Conservation (phyloP, 1,139 yeast genomes). For the Taphrina wiesneri region DNA sequence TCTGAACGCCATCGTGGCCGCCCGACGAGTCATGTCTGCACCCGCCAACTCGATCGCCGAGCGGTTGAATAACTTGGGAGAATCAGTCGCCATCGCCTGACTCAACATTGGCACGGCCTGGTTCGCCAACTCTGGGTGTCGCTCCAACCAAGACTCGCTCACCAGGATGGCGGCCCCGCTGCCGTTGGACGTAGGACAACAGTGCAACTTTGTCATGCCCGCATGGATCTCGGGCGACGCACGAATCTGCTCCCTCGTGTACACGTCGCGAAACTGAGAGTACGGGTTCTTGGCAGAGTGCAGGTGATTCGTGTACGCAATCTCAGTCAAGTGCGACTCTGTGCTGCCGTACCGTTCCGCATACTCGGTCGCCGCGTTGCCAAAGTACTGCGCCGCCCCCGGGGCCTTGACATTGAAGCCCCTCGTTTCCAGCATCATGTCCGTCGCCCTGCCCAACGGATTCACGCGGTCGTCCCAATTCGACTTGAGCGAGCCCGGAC, state of each 20-base stretch:
- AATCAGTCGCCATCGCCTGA: constrained; percentile 43
- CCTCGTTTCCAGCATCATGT: constrained; percentile 40
- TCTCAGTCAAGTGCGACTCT: constrained; percentile 42
- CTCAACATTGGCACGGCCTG: constrained; percentile 44
- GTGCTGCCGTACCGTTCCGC: constrained; percentile 41
- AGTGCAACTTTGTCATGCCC: constrained; percentile 43
- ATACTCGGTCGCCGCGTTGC: constrained; percentile 44
- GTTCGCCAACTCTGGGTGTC: constrained; percentile 42
- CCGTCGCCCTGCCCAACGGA: constrained; percentile 42
- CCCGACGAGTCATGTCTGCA: constrained; percentile 42
- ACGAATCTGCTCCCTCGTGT: constrained; percentile 43
- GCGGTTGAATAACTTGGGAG: constrained; percentile 41
- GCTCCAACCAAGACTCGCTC: constrained; percentile 68
- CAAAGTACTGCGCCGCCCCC: constrained; percentile 44
- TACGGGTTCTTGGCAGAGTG: constrained; percentile 45
- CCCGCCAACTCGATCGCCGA: constrained; percentile 43
- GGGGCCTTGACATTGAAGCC: constrained; percentile 40
- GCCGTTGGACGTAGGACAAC: constrained; percentile 59
- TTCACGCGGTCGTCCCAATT: constrained; percentile 42
- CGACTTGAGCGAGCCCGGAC: constrained; percentile 42
- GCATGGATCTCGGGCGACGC: constrained; percentile 42
- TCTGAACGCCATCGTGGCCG: constrained; percentile 40
- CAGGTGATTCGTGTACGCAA: constrained; percentile 43
- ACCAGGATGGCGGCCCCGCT: constrained; percentile 81
- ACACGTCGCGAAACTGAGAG: constrained; percentile 43